A percentile compares a stretch with the other conserved stretches of the same genome.
phyloP scores from a whole-genome alignment of 2,329 filamentous ascomycete genomes.

The Plenodomus biglobosus region DNA sequence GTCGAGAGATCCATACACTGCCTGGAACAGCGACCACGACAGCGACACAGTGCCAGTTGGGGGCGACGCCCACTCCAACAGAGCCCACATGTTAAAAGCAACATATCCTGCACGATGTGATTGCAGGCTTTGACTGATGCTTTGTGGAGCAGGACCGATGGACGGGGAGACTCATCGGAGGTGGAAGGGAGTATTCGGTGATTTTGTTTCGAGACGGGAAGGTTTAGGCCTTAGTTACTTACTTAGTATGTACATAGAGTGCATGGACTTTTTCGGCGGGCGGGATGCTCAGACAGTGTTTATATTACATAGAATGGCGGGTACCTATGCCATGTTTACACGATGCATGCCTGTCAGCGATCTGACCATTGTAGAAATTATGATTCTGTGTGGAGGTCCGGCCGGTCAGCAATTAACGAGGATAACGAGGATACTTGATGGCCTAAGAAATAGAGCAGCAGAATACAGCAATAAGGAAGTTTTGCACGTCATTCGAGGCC shows the following conservation, averaged over 20 bases:
- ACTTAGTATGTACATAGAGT: too few species aligned
- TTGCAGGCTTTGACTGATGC: background rate
- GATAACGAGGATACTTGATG: background rate
- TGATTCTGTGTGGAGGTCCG: too few species aligned
- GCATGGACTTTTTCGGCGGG: too few species aligned
- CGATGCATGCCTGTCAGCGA: background rate
- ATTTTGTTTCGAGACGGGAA: background rate
- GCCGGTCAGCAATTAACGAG: background rate
- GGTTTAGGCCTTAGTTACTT: too few species aligned
- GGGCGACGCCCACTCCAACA: background rate
- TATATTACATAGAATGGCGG: background rate
- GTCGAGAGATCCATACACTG: slow-evolving; percentile 17
- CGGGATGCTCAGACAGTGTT: too few species aligned
- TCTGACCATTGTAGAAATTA: too few species aligned
- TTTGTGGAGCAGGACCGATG: background rate
- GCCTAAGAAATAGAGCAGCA: background rate
- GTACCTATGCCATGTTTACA: background rate
- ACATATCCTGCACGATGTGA: background rate
- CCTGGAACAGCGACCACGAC: slow-evolving; percentile 15
- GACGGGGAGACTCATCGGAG: background rate
- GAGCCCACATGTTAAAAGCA: background rate
- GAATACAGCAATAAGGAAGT: background rate
- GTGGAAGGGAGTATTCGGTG: background rate
- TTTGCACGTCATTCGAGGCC: background rate
- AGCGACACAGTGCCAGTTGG: slow-evolving; percentile 11